phyloP scores from a whole-genome alignment of 2,329 filamentous ascomycete species.

The Aulographum hederae region DNA sequence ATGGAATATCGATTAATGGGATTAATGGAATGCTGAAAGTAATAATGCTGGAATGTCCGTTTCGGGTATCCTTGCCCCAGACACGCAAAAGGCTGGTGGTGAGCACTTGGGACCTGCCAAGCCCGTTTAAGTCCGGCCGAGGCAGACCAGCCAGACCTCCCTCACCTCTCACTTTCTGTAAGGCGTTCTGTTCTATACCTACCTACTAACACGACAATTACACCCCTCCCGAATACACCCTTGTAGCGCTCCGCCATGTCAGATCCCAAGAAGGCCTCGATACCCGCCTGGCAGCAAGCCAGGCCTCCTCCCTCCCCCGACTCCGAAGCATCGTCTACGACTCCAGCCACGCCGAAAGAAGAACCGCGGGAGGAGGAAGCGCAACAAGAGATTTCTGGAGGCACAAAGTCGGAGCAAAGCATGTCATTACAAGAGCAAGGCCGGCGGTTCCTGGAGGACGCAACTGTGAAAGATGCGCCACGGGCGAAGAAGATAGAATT shows the following conservation, averaged over 20 bases:
- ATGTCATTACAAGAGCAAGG: conserved; percentile 37
- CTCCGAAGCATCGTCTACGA: conserved; percentile 1
- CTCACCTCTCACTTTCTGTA: no score
- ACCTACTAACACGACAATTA: no score
- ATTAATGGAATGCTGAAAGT: no score
- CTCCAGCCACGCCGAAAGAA: background rate
- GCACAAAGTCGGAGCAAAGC: conserved; percentile 1
- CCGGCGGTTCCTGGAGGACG: conserved; percentile 56
- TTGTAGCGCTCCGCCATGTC: conserved; percentile 1
- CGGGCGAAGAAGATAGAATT: conserved; percentile 60
- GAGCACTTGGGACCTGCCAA: no score
- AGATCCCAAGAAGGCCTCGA: conserved; percentile 7
- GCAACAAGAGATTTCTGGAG: no score
- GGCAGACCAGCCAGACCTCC: no score
- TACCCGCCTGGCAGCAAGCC: conserved; percentile 17
- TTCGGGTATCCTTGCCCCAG: no score
- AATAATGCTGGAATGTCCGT: no score
- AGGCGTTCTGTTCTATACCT: background rate
- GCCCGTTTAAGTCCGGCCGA: no score
- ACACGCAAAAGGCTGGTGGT: no score
- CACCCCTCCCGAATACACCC: no score
- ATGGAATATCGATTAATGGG: no score
- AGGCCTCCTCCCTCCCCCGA: conserved; percentile 1
- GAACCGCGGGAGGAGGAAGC: background rate
- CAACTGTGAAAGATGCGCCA: conserved; percentile 49